Evolutionary conservation across 1,284 basidiomycete genomes (phyloP).

Genomic region (Meripilus lineatus): DNA sequence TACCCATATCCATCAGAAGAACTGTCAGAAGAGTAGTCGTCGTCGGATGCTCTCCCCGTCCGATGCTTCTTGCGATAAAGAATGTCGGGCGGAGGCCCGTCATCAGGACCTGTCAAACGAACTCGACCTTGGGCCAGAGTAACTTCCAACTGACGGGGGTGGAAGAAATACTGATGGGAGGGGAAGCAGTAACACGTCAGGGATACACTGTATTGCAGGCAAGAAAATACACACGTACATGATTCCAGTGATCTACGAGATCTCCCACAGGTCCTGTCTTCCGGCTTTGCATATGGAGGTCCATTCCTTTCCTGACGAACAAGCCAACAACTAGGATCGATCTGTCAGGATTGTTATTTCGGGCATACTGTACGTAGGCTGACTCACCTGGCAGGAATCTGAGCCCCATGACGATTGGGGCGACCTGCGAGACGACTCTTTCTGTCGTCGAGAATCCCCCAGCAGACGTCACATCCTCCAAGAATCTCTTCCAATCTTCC

Average conservation of each 20-base stretch:
- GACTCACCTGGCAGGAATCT: neutral
- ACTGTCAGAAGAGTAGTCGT: conserved; percentile 6
- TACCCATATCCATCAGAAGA: neutral
- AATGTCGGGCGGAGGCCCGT: conserved; percentile 12
- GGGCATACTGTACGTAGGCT: neutral
- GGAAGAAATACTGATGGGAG: conserved; percentile 30
- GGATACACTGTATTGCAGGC: neutral
- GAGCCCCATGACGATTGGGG: conserved; percentile 11
- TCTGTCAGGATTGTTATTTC: neutral
- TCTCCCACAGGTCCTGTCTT: conserved; percentile 21
- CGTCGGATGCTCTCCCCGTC: conserved; percentile 1
- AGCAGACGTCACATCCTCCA: conserved; percentile 18
- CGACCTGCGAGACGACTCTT: conserved; percentile 11
- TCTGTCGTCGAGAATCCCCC: conserved; percentile 13
- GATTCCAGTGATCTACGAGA: conserved; percentile 33
- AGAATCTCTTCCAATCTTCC: conserved; percentile 32
- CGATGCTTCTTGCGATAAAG: neutral
- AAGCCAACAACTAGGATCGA: conserved; percentile 4
- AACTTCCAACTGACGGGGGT: conserved; percentile 29
- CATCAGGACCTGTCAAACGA: conserved; percentile 19
- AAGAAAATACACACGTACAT: conserved; percentile 19
- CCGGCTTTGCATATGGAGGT: conserved; percentile 12
- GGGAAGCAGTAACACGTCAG: neutral
- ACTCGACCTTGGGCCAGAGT: conserved; percentile 30
- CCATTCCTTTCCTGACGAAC: conserved; percentile 14